These are phyloP conservation scores for Paspalum vaginatum DNA, from an alignment of 176 grass and related monocot genomes.

Conservation along the genomic window DNA sequence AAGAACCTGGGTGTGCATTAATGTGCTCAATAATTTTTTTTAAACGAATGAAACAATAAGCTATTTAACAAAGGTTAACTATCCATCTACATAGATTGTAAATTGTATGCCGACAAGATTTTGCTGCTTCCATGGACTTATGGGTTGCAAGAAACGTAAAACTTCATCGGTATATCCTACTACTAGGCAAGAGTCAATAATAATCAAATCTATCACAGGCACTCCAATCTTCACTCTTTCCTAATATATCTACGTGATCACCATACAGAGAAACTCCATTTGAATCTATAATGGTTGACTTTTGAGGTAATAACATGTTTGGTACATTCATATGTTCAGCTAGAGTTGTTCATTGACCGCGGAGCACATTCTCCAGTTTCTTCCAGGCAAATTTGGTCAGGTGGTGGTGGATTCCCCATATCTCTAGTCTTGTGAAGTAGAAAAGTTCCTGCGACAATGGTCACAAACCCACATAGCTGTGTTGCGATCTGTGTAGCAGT, in stretches of 20 bases:
- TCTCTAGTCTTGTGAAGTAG: slow-evolving; percentile 84
- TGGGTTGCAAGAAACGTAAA: slow-evolving; percentile 14
- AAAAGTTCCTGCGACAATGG: slow-evolving; percentile 74
- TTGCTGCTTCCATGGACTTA: background rate
- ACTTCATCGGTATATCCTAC: background rate
- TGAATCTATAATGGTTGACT: background rate
- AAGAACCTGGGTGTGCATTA: background rate
- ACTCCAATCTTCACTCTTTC: background rate
- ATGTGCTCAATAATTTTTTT: background rate
- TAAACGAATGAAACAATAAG: background rate
- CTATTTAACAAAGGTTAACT: background rate
- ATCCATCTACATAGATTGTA: slow-evolving; percentile 1
- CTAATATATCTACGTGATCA: slow-evolving; percentile 23
- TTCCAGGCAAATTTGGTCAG: slow-evolving; percentile 49
- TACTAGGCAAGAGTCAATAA: slow-evolving; percentile 1
- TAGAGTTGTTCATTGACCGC: slow-evolving; percentile 30
- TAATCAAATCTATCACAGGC: background rate
- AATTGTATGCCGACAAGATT: slow-evolving; percentile 16
- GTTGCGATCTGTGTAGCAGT: slow-evolving; percentile 67
- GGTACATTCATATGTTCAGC: slow-evolving; percentile 24
- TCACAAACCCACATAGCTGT: slow-evolving; percentile 68
- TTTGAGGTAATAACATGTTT: background rate
- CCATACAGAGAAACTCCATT: slow-evolving; percentile 5
- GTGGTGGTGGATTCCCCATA: slow-evolving; percentile 46
- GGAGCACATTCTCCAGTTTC: slow-evolving; percentile 31